Base-by-base conservation (phyloP, 2,329 filamentous ascomycete species). In the Aspergillus chevalieri region DNA sequence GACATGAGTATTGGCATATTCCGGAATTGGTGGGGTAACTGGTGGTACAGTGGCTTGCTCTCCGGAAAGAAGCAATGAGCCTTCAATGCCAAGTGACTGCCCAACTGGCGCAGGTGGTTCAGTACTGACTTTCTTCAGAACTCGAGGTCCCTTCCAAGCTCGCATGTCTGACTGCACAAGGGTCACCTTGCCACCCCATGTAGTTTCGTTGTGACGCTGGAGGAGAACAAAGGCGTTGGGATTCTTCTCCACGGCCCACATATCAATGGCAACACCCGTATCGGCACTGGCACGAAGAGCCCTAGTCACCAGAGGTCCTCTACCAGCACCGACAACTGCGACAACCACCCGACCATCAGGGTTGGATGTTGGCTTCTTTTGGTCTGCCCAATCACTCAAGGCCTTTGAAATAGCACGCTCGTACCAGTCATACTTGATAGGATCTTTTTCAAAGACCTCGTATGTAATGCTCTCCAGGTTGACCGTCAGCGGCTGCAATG, bases 131-230 rank as follows among this genome's bases (percentile, higher is more conserved):
- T 57, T 57, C 46, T 53, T 64, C 52, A 49, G 60, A 47, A 65
- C 59, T 15, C 52, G 59, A 1, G 92, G 92, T 0, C 94, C 94
- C 61, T 87, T 87, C 94, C 94, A 98, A 52, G 86, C 86, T 44
- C 93, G 85, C 93, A 98, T 98, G 67, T 98, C 93, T 1, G 90
- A 95, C 72, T 95, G 94, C 56, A 97, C 85, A 28, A 98, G 82
- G 1, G 85, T 91, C 17, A 96, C 92, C 47, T 79, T 80, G 19
- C 84, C 83, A 50, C 76, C 79, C 93, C 93, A 98, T n/a, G 83
- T 78, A 15, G 79, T 81, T 55, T 85, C 78, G 63, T 97, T 97
- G 64, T 94, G 89, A 21, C 88, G 81, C 53, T 95, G 83, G 2
- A 98, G 81, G 57, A 96, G 84, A 6, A 98, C 91, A 65, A 92